Conservation (phyloP, 148 eudicot genomes). For the Rhododendron vialii region DNA sequence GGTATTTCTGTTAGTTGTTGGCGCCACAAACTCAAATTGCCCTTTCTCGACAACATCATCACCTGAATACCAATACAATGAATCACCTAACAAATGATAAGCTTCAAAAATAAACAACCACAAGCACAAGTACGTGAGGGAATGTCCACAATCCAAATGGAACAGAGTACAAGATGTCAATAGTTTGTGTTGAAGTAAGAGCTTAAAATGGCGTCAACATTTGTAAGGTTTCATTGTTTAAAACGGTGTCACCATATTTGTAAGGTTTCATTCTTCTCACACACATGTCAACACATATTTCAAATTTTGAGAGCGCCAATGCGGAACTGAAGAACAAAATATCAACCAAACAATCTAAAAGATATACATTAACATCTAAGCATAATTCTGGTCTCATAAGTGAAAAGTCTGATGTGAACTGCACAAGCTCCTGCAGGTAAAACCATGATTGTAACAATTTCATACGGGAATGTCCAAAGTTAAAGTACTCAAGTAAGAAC, state of each 20-base stretch:
- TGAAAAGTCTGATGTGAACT: neutral
- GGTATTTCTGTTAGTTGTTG: slow-evolving; percentile 83
- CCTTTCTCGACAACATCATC: slow-evolving; percentile 29
- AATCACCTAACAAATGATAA: neutral
- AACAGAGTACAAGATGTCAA: too few relatives aligned
- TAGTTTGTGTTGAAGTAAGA: neutral
- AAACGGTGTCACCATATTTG: too few relatives aligned
- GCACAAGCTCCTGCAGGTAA: neutral
- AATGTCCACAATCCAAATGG: neutral
- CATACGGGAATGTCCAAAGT: neutral
- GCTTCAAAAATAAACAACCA: neutral
- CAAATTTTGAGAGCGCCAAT: too few relatives aligned
- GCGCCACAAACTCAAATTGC: slow-evolving; percentile 77
- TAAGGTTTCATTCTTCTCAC: neutral
- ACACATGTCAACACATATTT: too few relatives aligned
- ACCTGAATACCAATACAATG: slow-evolving; percentile 31
- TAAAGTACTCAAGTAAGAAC: too few relatives aligned
- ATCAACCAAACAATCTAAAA: neutral
- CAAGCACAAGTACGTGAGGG: neutral
- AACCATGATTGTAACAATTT: neutral
- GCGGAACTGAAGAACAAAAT: neutral
- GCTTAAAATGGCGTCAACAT: neutral
- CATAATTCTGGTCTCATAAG: neutral
- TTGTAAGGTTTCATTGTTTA: neutral
- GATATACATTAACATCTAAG: neutral